phyloP scores from a whole-genome alignment of 768 basidiomycete species.

The Boletus huronensis region DNA sequence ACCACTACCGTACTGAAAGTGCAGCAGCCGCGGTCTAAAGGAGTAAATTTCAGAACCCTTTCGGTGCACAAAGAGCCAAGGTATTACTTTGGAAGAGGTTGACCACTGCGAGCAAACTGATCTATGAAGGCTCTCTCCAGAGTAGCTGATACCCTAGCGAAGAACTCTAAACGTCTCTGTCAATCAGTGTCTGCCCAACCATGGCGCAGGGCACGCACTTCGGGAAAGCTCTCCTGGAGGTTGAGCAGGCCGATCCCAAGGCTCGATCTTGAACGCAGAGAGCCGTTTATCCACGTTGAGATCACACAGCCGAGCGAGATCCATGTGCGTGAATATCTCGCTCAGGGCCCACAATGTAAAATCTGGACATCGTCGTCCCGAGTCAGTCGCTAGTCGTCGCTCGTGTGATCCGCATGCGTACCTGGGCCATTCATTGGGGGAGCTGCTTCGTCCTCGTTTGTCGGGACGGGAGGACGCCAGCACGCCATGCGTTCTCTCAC shows the following conservation, averaged over 20 bases:
- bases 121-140: constrained; percentile 45
- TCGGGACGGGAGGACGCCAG: constrained; percentile 33
- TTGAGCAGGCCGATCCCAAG: constrained; percentile 36
- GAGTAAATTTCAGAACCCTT: not conserved
- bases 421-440: constrained; percentile 35
- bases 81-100: constrained; percentile 31
- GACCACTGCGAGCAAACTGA: constrained; percentile 35
- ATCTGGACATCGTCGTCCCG: constrained; percentile 33
- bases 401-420: constrained; percentile 27
- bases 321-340: constrained; percentile 68
- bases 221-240: constrained; percentile 42
- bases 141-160: constrained; percentile 38
- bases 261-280: constrained; percentile 41
- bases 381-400: not conserved
- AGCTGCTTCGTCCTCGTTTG: constrained; percentile 14
- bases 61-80: not conserved
- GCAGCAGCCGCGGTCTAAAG: constrained; percentile 43
- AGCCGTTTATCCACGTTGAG: constrained; percentile 53
- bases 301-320: constrained; percentile 56
- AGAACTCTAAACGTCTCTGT: constrained; percentile 41
- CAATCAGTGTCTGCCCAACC: constrained; percentile 9
- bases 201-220: constrained; percentile 26
- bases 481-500: constrained; percentile 44
- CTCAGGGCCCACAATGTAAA: constrained; percentile 52
- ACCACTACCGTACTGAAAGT: constrained; percentile 53